A percentile compares a stretch with the other conserved stretches of the same genome.
These are phyloP conservation scores for Annona squamosa DNA, from an alignment of 164 flowering plant genomes.

Conservation along the genomic window DNA sequence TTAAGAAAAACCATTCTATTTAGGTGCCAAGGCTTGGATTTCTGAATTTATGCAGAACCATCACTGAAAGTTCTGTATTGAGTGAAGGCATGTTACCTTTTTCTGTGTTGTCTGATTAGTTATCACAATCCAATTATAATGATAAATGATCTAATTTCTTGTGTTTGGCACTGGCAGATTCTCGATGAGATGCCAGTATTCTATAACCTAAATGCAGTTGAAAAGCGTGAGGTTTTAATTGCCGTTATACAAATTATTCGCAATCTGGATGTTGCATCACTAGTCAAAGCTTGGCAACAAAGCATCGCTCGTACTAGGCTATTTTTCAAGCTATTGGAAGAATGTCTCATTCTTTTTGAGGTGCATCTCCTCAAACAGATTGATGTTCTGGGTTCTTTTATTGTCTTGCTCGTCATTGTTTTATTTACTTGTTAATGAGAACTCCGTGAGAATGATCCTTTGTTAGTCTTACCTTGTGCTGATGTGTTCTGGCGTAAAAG, in stretches of 20 bases:
- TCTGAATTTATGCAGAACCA: no score
- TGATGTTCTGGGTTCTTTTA: not conserved
- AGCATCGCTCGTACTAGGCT: slow-evolving; percentile 95
- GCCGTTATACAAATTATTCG: slow-evolving; percentile 81
- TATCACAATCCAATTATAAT: not conserved
- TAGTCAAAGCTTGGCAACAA: slow-evolving; percentile 97
- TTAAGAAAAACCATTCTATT: no score
- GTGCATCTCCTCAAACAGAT: slow-evolving; percentile 21
- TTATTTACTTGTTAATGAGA: no score
- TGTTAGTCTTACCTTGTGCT: no score
- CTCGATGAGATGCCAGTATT: slow-evolving; percentile 99
- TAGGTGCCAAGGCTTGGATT: no score
- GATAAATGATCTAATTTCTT: not conserved
- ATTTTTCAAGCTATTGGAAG: slow-evolving; percentile 95
- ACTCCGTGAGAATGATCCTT: no score
- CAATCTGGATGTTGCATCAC: slow-evolving; percentile 88
- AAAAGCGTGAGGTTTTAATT: slow-evolving; percentile 91
- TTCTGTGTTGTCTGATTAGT: not conserved
- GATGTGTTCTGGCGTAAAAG: no score
- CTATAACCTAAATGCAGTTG: slow-evolving; percentile 79
- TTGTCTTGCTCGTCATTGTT: not conserved
- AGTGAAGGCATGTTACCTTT: not conserved
- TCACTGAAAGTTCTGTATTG: not conserved
- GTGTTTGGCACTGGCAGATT: slow-evolving; percentile 48
- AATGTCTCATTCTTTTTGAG: slow-evolving; percentile 88